phyloP scores from a whole-genome alignment of 352 stramenopile species.

The Globisporangium paroecandrum region DNA sequence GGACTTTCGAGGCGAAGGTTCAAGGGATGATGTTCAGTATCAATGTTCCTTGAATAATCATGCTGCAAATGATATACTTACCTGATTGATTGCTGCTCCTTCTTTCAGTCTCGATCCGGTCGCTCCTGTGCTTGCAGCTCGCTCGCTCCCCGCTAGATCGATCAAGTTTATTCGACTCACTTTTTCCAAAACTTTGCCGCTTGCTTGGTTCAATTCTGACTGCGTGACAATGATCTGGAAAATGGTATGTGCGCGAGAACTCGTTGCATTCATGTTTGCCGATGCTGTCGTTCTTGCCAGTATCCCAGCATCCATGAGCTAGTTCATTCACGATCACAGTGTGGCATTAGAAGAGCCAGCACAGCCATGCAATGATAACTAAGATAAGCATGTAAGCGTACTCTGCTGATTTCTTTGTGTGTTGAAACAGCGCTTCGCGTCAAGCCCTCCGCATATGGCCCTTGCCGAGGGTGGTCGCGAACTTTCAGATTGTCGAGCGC shows the following conservation, averaged over 20 bases:
- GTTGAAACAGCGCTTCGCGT: conserved; percentile 77
- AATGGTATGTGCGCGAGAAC: conserved; percentile 78
- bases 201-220: conserved; percentile 63
- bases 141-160: conserved; percentile 90
- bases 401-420: conserved; percentile 76
- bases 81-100: conserved; percentile 93
- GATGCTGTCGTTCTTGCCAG: conserved; percentile 77
- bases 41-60: not conserved
- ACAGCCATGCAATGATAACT: not conserved
- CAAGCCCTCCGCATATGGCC: conserved; percentile 78
- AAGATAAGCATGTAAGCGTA: conserved; percentile 7
- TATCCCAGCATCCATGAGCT: conserved; percentile 86
- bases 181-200: conserved; percentile 78
- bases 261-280: conserved; percentile 87
- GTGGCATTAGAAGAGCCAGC: not conserved
- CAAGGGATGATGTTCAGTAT: not conserved
- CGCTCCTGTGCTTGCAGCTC: conserved; percentile 86
- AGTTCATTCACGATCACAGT: not conserved
- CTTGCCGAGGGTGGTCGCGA: conserved; percentile 81
- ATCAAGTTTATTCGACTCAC: conserved; percentile 88
- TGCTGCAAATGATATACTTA: conserved; percentile 2
- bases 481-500: conserved; percentile 84
- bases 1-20: conserved; percentile 31
- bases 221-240: conserved; percentile 86
- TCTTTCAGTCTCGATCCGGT: conserved; percentile 89